Evolutionary conservation across 208 protist genomes (phyloP).

Genomic region (Trypanosoma platydactyli): DNA sequence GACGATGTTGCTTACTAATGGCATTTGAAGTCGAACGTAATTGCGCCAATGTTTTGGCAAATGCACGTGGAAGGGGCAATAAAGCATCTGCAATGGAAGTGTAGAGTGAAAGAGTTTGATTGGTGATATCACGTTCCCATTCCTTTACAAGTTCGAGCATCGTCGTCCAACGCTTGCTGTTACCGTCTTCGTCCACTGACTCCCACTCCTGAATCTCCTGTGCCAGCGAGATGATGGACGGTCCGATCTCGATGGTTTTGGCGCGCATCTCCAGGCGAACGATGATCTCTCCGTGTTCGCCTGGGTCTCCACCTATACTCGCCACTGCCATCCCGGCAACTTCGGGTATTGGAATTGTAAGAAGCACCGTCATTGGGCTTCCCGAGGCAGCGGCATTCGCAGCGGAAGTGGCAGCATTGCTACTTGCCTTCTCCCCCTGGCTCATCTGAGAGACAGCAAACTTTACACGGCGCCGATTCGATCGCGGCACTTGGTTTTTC

Average conservation of each 20-base stretch:
- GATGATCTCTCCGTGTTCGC: constrained; percentile 38
- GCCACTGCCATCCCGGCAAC: constrained; percentile 37
- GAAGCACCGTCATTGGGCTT: constrained; percentile 39
- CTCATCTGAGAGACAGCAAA: neutral
- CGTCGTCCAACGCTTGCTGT: constrained; percentile 12
- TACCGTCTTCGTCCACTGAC: constrained; percentile 27
- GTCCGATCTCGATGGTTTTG: constrained; percentile 67
- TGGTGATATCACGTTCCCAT: constrained; percentile 45
- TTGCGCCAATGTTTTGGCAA: constrained; percentile 39
- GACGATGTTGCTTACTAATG: constrained; percentile 6
- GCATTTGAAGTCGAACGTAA: constrained; percentile 21
- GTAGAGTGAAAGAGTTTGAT: constrained; percentile 34
- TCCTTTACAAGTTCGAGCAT: constrained; percentile 12
- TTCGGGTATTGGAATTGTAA: constrained; percentile 62
- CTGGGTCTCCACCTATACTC: constrained; percentile 11
- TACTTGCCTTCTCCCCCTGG: too few relatives aligned
- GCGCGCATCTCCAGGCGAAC: constrained; percentile 65
- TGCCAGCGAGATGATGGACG: constrained; percentile 63
- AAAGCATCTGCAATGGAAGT: constrained; percentile 60
- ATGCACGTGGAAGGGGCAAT: constrained; percentile 68
- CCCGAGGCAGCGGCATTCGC: neutral
- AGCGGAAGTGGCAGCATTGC: neutral
- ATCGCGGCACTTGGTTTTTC: constrained; percentile 13
- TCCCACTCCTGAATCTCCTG: constrained; percentile 70
- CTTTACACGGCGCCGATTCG: constrained; percentile 17